Base-by-base conservation (phyloP, 2,329 filamentous ascomycete species). In the Didymella pinodella region DNA sequence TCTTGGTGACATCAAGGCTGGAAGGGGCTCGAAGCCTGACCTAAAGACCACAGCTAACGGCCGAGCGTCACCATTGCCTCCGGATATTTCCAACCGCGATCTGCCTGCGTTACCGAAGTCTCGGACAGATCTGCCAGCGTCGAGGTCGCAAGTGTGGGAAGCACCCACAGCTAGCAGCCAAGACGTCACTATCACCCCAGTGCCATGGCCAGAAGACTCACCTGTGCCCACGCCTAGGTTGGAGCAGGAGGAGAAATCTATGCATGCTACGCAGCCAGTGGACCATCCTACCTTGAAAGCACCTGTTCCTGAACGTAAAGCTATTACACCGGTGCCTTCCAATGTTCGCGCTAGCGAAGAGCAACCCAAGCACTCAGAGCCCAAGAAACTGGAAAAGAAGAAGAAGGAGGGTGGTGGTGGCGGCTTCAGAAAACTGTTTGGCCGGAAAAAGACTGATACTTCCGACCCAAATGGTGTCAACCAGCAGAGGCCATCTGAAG, bases 1-100 rank as follows among this genome's bases (percentile, higher is more conserved):
- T 77, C 83, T 98, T 50, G 86, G 87, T 45, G 89, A 96, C 72
- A 81, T 80, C 47, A 86, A 84, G 65, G 88, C 90, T 41, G 93
- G 93, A 22, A 90, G 86, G 58, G 91, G 91, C 12, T 82, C 80
- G 1, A 77, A 80, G 40, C 80, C 82, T 16, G 79, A 82, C 12
- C 77, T 83, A 14, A 59, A 71, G 29, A 52, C 60, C 2, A 60
- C 64, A 57, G 73, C 72, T 7, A 77, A 77, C 50, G 75, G 75
- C 34, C 68, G 68, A 11, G 53, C 68, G 20, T 69, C 75, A 8
- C 61, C 68, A 7, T 45, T 74, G 36, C 65, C 70, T 43, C 68
- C 63, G 2, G 62, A 65, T 7, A 29, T 67, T 4, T 72, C 74
- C 6, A 78, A 78, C 47, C 72, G 78, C 11, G 77, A 81, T 10